Percentiles rank a stretch among this genome's conserved stretches.
These are phyloP conservation scores for Pulveroboletus sp. DNA, from an alignment of 768 basidiomycete species.

Conservation along the genomic window DNA sequence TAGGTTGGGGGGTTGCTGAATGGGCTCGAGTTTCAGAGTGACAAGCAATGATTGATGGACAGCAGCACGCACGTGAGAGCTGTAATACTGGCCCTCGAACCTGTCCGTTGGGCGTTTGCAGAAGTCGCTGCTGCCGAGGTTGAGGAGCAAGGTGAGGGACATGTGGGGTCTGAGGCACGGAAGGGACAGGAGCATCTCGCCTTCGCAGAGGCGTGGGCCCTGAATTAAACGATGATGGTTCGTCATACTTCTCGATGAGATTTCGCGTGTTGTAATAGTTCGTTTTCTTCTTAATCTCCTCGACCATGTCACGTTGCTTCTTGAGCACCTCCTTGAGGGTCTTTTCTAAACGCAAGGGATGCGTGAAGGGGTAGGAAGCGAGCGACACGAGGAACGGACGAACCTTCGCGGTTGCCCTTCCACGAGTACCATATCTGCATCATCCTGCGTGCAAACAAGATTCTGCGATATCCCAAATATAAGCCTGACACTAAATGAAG, in stretches of 20 bases:
- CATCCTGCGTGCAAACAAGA: constrained; percentile 74
- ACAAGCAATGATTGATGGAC: neutral
- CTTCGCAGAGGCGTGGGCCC: constrained; percentile 41
- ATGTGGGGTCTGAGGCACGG: constrained; percentile 31
- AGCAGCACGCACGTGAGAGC: constrained; percentile 36
- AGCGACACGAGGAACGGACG: neutral
- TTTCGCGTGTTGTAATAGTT: constrained; percentile 93
- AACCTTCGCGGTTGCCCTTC: constrained; percentile 81
- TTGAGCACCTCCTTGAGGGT: constrained; percentile 70
- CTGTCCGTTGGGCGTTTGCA: constrained; percentile 24
- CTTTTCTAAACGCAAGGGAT: constrained; percentile 54
- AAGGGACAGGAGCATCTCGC: constrained; percentile 33
- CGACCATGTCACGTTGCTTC: constrained; percentile 80
- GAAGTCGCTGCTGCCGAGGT: constrained; percentile 10
- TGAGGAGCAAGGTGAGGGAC: constrained; percentile 26
- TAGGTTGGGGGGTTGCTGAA: constrained; percentile 38
- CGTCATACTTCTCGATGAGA: constrained; percentile 88
- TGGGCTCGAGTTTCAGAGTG: constrained; percentile 8
- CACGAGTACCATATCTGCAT: constrained; percentile 83
- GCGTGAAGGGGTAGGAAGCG: neutral
- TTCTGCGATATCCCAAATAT: constrained; percentile 36
- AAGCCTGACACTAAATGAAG: constrained; percentile 1
- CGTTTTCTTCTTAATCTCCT: constrained; percentile 97
- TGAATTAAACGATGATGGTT: constrained; percentile 36
- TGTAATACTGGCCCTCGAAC: constrained; percentile 30